Evolutionary conservation across 2,329 filamentous ascomycete genomes (phyloP).

Genomic region (Neofusicoccum cordaticola): DNA sequence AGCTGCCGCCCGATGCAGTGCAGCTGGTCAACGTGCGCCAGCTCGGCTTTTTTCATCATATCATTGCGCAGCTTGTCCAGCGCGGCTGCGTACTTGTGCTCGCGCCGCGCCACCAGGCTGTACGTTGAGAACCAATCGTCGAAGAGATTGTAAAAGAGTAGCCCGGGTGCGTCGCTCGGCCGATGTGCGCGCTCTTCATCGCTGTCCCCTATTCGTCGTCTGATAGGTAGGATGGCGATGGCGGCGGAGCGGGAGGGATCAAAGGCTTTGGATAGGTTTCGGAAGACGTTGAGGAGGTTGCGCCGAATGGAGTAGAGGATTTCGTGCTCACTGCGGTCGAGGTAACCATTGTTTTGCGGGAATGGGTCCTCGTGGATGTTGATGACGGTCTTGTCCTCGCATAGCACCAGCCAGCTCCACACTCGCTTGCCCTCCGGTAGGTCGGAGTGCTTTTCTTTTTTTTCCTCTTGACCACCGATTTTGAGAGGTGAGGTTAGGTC

Average conservation of each 20-base stretch:
- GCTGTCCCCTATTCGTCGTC: slow-evolving; percentile 43
- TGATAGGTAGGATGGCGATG: slow-evolving; percentile 44
- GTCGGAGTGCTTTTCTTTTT: slow-evolving; percentile 20
- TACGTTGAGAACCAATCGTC: slow-evolving; percentile 64
- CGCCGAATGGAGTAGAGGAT: slow-evolving; percentile 52
- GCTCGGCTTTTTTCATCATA: slow-evolving; percentile 52
- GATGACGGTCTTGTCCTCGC: slow-evolving; percentile 66
- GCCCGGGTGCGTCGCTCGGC: slow-evolving; percentile 55
- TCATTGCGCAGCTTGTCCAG: slow-evolving; percentile 52
- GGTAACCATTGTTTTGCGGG: slow-evolving; percentile 35
- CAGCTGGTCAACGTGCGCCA: slow-evolving; percentile 50
- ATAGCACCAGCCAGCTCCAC: slow-evolving; percentile 72
- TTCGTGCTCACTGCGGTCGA: slow-evolving; percentile 43
- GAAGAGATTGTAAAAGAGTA: slow-evolving; percentile 66
- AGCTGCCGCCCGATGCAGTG: slow-evolving; percentile 62
- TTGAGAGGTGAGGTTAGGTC: neutral
- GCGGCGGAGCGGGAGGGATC: slow-evolving; percentile 39
- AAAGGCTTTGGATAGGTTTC: slow-evolving; percentile 58
- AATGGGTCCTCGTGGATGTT: slow-evolving; percentile 64
- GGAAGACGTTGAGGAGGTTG: slow-evolving; percentile 61
- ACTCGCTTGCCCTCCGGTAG: slow-evolving; percentile 53
- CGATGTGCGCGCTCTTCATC: slow-evolving; percentile 47
- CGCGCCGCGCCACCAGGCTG: slow-evolving; percentile 50
- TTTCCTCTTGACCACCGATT: slow-evolving; percentile 1
- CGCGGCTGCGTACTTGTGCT: slow-evolving; percentile 47